Percentiles rank a stretch among this genome's conserved stretches.
Evolutionary conservation across 1,284 basidiomycete species (phyloP).

Genomic region (Cutaneotrichosporon cutaneum): DNA sequence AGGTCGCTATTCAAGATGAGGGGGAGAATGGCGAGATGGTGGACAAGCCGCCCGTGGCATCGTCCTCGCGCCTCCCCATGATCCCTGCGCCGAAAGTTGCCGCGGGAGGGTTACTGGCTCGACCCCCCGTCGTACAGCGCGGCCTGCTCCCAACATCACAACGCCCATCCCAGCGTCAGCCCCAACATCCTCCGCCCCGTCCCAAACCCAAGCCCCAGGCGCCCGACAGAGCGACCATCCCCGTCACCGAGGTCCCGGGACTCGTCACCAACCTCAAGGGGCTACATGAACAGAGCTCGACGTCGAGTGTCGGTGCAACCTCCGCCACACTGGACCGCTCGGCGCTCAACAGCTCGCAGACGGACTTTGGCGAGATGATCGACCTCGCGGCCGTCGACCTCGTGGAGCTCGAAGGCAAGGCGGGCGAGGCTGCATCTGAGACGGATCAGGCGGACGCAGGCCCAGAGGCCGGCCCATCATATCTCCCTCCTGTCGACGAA

Average conservation of each 20-base stretch:
- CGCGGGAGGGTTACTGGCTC: not conserved
- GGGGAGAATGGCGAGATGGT: not conserved
- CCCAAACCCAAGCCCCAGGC: not conserved
- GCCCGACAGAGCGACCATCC: not conserved
- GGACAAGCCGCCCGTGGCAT: not conserved
- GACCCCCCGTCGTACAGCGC: not conserved
- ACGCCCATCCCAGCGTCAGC: not conserved
- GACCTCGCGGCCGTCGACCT: not conserved
- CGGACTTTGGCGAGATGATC: constrained; percentile 7
- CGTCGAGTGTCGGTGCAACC: not conserved
- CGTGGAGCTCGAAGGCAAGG: not conserved
- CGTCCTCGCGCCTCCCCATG: not conserved
- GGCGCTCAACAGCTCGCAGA: not conserved
- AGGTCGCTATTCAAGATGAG: not conserved
- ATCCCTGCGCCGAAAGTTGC: not conserved
- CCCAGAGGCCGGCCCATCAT: too few relatives aligned
- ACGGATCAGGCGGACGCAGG: too few relatives aligned
- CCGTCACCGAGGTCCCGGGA: not conserved
- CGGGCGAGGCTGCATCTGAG: not conserved
- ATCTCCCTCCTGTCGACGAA: not conserved
- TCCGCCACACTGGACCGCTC: not conserved
- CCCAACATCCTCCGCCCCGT: not conserved
- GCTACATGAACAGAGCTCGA: not conserved
- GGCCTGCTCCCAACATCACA: not conserved
- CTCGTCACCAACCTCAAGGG: not conserved